Base-by-base conservation (phyloP, 768 basidiomycete species). In the Serendipita sp. region DNA sequence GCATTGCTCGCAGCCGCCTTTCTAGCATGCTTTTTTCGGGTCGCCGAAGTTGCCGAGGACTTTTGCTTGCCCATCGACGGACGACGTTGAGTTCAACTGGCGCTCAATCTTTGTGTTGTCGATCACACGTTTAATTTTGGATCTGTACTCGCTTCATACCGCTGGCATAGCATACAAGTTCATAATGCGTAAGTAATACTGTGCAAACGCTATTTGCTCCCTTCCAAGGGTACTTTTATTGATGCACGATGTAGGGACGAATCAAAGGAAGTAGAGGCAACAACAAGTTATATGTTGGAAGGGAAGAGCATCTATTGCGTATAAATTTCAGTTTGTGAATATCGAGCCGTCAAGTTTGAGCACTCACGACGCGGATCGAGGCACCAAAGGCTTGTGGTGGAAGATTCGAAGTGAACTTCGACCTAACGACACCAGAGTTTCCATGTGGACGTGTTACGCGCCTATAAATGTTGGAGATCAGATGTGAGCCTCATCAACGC, bases 301-400 rank as follows among this genome's bases (percentile, higher is more conserved):
- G 91, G 91, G 77, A 91, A 94, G 69, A 94, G 84, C 91, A 94
- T 94, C 90, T 91, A 69, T 36, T 11, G 6, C 11, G 36, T 40
- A 40, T 13, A 33, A 18, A 65, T 48, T 63, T 65, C 18, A 58
- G 50, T 3, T 34, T 34, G 52, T 16, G 36, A 44, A 13, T 36
- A 45, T 10, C 29, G 6, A 15, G 62, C 48, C 13, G 27, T 13
- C 45, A 23, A 44, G 63, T 4, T 10, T 55, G 36, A 44, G 53
- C 63, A 83, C 88, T 69, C 76, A 95, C 91, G 75, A 95, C 80
- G 74, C 92, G 87, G 74, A 92, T 87, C 71, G 82, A 82, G 64
- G 92, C 93, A 76, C 94, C 95, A 75, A 98, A 96, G 66, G 88
- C 83, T 70, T 87, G 87, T 67, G 95, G 91, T 69, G 95, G 94